Percentiles rank a stretch among this genome's conserved stretches.
Evolutionary conservation across 352 stramenopile species (phyloP).

Genomic region (Globisporangium megalacanthum): DNA sequence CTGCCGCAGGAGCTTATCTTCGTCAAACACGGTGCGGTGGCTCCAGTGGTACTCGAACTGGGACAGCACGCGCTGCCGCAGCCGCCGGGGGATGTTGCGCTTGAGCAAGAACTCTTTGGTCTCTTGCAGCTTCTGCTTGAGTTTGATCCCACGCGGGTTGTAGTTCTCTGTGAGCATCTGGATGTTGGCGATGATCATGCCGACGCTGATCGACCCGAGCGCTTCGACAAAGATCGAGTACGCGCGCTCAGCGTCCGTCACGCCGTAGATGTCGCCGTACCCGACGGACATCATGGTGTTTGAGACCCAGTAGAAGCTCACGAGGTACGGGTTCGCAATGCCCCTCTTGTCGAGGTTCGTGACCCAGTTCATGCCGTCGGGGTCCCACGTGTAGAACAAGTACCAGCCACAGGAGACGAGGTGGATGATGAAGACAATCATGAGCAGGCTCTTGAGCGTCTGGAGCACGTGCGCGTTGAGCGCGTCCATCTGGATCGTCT

Average conservation of each 20-base stretch:
- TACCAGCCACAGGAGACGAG: conserved; percentile 72
- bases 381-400: conserved; percentile 82
- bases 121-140: conserved; percentile 71
- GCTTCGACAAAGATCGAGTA: conserved; percentile 86
- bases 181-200: conserved; percentile 92
- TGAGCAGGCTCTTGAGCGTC: conserved; percentile 57
- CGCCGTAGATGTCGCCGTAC: conserved; percentile 86
- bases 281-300: conserved; percentile 93
- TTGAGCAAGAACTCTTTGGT: conserved; percentile 81
- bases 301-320: conserved; percentile 90
- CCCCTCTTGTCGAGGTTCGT: conserved; percentile 38
- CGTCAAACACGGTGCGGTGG: conserved; percentile 65
- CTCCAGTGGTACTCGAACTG: conserved; percentile 84
- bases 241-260: conserved; percentile 71
- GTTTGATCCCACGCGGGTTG: conserved; percentile 68
- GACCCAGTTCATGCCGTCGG: conserved; percentile 62
- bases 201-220: conserved; percentile 82
- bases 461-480: conserved; percentile 75
- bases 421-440: conserved; percentile 79
- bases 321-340: conserved; percentile 73
- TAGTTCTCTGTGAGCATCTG: conserved; percentile 91
- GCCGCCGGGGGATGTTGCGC: conserved; percentile 47
- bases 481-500: conserved; percentile 67
- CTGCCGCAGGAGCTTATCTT: conserved; percentile 52
- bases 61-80: conserved; percentile 65